Base-by-base conservation (phyloP, 2,329 filamentous ascomycete genomes). In the Colletotrichum sansevieriae region DNA sequence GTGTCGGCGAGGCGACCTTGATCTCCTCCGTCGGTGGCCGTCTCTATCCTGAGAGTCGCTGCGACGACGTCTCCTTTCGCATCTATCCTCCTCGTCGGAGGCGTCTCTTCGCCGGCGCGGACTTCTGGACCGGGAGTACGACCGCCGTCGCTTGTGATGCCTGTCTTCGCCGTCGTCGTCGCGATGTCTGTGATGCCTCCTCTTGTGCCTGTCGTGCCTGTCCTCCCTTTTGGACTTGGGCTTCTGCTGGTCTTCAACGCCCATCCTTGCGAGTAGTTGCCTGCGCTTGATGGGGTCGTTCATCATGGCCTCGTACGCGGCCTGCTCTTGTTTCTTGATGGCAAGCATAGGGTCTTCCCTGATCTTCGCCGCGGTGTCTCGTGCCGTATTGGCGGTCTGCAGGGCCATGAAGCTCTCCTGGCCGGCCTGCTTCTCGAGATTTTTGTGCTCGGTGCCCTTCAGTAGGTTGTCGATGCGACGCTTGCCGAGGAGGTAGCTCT, bases 401-500 rank as follows among this genome's bases (percentile, higher is more conserved):
- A 90, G 74, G 0, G 89, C 87, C 83, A 91, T 78, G 76, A 89
- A 81, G 44, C 81, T 83, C 37, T 91, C 88, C 71, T 89, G 81
- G 0, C 85, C 85, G 5, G 90, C 87, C 39, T 89, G 85, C 79
- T 97, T 97, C 79, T 94, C 91, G 65, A 97, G 81, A 72, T 92
- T 92, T 77, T 96, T 92, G 73, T 89, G 88, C 55, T 97, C 93
- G 44, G 91, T 91, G 56, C 92, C 93, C 78, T 96, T 88, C 63
- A 99, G 85, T 39, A 89, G 78, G 12, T 91, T 90, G 82, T 98
- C 95, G 77, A 99, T 95, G 67, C 95, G 88, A 67, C 96, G 87
- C 84, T 98, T 98, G 60, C 96, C 96, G 13, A 99, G 85, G 1
- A 99, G 82, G 78, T 97, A 99, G 4, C 92, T 94, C 77, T 99